Percentiles rank a stretch among this genome's conserved stretches.
phyloP scores from a whole-genome alignment of 306 rosid species.

The Vigna unguiculata region DNA sequence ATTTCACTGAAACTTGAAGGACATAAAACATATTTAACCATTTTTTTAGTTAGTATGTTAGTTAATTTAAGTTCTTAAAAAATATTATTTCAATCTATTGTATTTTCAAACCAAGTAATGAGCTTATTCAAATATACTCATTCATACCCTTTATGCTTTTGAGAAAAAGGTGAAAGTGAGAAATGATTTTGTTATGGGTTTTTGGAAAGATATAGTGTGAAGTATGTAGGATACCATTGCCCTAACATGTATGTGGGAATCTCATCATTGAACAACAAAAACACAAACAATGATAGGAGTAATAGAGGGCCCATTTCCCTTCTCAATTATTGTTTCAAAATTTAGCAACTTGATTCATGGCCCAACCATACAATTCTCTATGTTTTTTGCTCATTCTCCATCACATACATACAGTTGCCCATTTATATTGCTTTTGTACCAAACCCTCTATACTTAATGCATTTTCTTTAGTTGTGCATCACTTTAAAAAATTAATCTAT shows the following conservation, averaged over 20 bases:
- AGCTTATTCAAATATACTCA: too few species aligned
- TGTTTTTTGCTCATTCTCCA: not conserved
- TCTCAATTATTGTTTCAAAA: conserved; percentile 56
- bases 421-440: conserved; percentile 36
- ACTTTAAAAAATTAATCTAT: conserved; percentile 6
- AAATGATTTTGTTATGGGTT: not conserved
- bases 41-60: too few species aligned
- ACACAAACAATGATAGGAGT: conserved; percentile 38
- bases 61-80: too few species aligned
- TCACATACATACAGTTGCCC: not conserved
- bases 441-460: conserved; percentile 2
- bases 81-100: too few species aligned
- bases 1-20: too few species aligned
- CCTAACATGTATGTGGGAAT: conserved; percentile 49
- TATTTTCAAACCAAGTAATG: too few species aligned
- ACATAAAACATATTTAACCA: too few species aligned
- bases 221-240: conserved; percentile 50
- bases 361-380: conserved; percentile 43
- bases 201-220: conserved; percentile 24
- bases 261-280: conserved; percentile 60
- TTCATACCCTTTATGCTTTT: too few species aligned
- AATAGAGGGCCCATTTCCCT: conserved; percentile 42
- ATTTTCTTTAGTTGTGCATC: not conserved
- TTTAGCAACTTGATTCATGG: conserved; percentile 51
- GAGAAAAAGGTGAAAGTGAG: not conserved